Conservation (phyloP, 2,329 filamentous ascomycete species). For the Fusarium irregulare region DNA sequence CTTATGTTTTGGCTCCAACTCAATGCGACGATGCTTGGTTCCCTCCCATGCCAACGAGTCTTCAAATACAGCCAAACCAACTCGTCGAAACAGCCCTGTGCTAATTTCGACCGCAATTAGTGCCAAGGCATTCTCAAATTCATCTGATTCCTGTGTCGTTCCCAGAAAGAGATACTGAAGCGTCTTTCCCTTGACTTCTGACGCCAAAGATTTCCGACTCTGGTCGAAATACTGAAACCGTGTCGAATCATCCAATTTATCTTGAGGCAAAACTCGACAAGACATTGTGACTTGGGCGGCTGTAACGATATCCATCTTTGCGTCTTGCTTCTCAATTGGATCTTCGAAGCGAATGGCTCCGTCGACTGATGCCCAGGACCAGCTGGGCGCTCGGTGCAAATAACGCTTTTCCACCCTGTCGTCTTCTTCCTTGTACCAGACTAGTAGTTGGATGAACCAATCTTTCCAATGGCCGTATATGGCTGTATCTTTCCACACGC, state of each 20-base stretch:
- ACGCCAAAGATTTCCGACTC: fast-evolving
- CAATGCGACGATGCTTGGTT: fast-evolving
- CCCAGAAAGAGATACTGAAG: background rate
- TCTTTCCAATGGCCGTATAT: conserved; percentile 4
- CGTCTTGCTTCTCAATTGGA: background rate
- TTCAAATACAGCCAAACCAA: fast-evolving
- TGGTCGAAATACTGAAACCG: background rate
- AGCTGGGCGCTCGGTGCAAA: background rate
- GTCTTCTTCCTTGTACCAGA: fast-evolving
- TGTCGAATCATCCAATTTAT: fast-evolving
- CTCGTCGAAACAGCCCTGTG: background rate
- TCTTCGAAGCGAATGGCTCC: background rate
- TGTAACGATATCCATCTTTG: fast-evolving
- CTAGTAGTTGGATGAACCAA: conserved; percentile 2
- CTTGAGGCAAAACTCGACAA: background rate
- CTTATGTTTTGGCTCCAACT: background rate
- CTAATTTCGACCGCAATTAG: background rate
- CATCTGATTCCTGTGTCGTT: fast-evolving
- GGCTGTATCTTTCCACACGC: background rate
- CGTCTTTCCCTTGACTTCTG: fast-evolving
- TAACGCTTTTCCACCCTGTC: fast-evolving
- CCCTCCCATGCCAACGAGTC: background rate
- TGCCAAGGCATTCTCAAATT: fast-evolving
- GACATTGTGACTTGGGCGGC: background rate
- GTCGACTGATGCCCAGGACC: background rate